phyloP scores from a whole-genome alignment of 73 alveolate species.

The Stentor coeruleus region DNA sequence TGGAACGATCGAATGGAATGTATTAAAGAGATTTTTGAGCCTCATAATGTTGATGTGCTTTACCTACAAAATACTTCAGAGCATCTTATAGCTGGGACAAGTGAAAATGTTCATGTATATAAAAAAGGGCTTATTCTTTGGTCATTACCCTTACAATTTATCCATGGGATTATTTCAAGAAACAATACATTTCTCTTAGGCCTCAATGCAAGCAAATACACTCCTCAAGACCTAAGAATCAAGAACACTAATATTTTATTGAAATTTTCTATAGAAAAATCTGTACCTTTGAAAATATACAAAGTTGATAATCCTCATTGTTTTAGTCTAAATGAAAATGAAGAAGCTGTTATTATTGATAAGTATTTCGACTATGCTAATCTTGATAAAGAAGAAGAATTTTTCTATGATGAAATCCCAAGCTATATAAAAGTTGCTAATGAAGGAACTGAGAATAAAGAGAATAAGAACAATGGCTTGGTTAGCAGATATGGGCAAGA shows the following conservation, averaged over 20 bases:
- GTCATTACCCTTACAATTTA: not conserved
- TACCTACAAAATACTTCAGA: not conserved
- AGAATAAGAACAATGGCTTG: no score
- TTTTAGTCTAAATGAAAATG: not conserved
- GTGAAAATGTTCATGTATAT: not conserved
- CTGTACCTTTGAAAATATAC: constrained; percentile 1
- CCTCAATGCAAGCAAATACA: not conserved
- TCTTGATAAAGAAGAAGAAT: not conserved
- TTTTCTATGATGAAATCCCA: no score
- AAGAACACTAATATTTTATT: not conserved
- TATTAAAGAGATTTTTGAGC: not conserved
- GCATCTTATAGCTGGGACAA: not conserved
- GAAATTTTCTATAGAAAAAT: not conserved
- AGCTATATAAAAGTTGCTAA: no score
- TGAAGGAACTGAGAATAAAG: no score
- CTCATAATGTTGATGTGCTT: not conserved
- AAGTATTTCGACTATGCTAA: not conserved
- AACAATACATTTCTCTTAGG: not conserved
- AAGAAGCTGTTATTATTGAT: not conserved
- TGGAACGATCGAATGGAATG: not conserved
- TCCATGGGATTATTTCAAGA: constrained; percentile 7
- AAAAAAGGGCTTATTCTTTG: not conserved
- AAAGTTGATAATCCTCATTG: not conserved
- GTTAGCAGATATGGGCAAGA: no score
- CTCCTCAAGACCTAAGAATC: constrained; percentile 8